Base-by-base conservation (phyloP, 768 basidiomycete genomes). In the Podaxis sp. region DNA sequence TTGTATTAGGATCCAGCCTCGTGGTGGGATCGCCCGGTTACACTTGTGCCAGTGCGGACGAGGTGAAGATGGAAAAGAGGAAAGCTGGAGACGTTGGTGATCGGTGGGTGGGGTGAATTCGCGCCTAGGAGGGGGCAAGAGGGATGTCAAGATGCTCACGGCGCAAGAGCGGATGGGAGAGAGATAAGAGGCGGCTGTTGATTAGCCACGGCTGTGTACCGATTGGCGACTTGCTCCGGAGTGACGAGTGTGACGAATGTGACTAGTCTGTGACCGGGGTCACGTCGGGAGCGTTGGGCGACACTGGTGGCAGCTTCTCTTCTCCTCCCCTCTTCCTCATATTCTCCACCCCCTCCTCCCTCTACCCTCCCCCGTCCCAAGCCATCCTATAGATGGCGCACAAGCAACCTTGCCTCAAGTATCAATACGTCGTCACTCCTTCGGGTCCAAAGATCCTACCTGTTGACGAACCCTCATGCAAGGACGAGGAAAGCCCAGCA, bases 401-500 rank as follows among this genome's bases (percentile, higher is more conserved):
- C 68, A 86, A 86, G 70, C 82, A 84, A 63, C 81, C 82, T 66
- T 87, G 85, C 72, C 82, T 84, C 66, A 89, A 87, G 73, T 90
- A 89, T 73, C 84, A 90, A 80, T 91, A 89, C 81, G 84, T 90
- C 66, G 80, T 88, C 67, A 88, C 88, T 62, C 72, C 87, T 24
- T 72, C 81, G 46, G 85, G 85, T 63, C 87, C 87, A 61, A 88
- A 87, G 80, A 87, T 90, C 67, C 76, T 90, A 63, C 88, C 88
- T 55, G 85, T 88, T 68, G 82, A 86, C 69, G 85, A 89, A 70
- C 79, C 81, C 51, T 76, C 80, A 54, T 82, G 80, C 71, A 90
- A 89, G 76, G 88, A 90, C 75, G 91, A 93, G 72, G 91, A 93
- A 75, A 86, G 86, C 66, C 85, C 90, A n/a, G 90, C 86, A 64